Evolutionary conservation across 306 rosid species (phyloP), one percentile per base, ranked within the genome.

Genomic region (Castanea mollissima): DNA sequence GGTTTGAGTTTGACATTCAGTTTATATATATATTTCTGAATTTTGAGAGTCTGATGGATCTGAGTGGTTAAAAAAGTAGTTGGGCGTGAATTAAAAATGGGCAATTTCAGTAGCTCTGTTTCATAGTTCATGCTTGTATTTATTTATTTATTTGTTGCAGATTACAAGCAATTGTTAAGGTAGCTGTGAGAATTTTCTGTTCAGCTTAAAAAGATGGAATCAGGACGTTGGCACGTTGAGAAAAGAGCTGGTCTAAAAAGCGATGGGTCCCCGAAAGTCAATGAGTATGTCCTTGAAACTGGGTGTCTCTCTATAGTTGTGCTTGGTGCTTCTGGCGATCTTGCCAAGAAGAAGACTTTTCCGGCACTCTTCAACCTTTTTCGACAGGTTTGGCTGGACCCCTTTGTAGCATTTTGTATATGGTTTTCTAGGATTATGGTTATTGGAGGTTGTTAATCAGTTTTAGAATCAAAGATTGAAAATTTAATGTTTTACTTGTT

Each of bases 291-390:
- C 49, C 84, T 76, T 57, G 99, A 91, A 81, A 84, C 79, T 49
- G 99, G 96, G 52, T 74, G 89, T 31, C 94, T 95, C 65, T 88
- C 98, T 70, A 91, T 95, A 35, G 55, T 93, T 32, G 98, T 95
- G 82, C 99, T 95, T 52, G 99, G 99, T 41, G 98, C 99, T 58
- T 95, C 98, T 16, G 98, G 99, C 71, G 99, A 95, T 88, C 99
- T 95, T 85, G 99, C 99, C 81, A 95, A 91, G 83, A 95, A 93
- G 91, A 95, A 95, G 90, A 95, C 99, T 51, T 95, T 95, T 78
- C 99, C 99, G 2, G 99, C 99, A 31, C 97, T 95, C 20, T 95
- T 86, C 83, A 76, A 90, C 84, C 94, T 95, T 35, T 95, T 85
- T 78, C 86, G 58, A 52, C 99, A 93, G 99, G 99, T 93, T 70